Evolutionary conservation across 73 alveolate species (phyloP).

Genomic region (Stentor coeruleus): DNA sequence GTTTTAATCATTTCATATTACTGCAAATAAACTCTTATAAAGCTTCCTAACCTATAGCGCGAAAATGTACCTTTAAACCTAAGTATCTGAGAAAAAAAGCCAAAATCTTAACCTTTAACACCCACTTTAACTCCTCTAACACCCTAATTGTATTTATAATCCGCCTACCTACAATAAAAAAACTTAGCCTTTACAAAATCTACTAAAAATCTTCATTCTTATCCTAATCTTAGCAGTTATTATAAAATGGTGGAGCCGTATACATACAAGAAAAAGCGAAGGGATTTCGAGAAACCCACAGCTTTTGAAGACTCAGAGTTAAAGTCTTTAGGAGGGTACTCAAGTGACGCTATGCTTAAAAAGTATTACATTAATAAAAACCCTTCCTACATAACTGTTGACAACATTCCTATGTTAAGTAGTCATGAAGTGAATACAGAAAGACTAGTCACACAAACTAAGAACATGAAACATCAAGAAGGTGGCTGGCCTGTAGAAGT

Average conservation of each 20-base stretch:
- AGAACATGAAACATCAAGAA: conserved; percentile 83
- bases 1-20: too few relatives aligned
- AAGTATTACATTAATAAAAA: conserved; percentile 53
- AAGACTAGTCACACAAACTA: conserved; percentile 69
- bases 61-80: too few relatives aligned
- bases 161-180: too few relatives aligned
- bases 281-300: conserved; percentile 80
- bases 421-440: conserved; percentile 88
- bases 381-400: conserved; percentile 71
- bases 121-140: too few relatives aligned
- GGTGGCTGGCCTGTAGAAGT: conserved; percentile 95
- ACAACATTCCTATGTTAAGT: conserved; percentile 75
- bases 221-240: too few relatives aligned
- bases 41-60: too few relatives aligned
- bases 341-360: conserved; percentile 29
- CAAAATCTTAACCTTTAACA: too few relatives aligned
- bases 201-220: too few relatives aligned
- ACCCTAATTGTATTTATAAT: too few relatives aligned
- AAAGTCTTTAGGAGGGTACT: conserved; percentile 61
- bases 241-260: conserved; percentile 11
- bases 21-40: too few relatives aligned
- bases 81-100: too few relatives aligned
- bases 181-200: too few relatives aligned
- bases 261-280: conserved; percentile 74
- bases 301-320: conserved; percentile 81